phyloP scores from a whole-genome alignment of 2,329 filamentous ascomycete genomes.

The Pseudopyrenochaeta lycopersici region DNA sequence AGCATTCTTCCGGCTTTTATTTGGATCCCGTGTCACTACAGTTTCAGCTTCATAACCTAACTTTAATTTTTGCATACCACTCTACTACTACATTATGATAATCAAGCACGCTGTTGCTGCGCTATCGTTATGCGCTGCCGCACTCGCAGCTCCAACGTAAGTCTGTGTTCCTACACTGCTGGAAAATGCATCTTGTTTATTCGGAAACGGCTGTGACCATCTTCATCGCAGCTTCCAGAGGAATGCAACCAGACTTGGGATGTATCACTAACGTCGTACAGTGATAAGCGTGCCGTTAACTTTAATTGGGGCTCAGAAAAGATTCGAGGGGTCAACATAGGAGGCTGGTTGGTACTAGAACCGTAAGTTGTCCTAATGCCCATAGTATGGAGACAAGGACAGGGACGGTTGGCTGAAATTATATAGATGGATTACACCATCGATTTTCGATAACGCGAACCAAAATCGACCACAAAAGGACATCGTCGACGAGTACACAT shows the following conservation, averaged over 20 bases:
- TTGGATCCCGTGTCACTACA: slow-evolving; percentile 12
- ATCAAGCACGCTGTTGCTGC: slow-evolving; percentile 28
- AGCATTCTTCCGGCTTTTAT: slow-evolving; percentile 13
- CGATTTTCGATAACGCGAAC: slow-evolving; percentile 56
- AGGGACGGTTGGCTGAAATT: slow-evolving; percentile 1
- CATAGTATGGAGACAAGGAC: neutral
- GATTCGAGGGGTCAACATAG: slow-evolving; percentile 62
- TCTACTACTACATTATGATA: slow-evolving; percentile 33
- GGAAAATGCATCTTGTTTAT: slow-evolving; percentile 8
- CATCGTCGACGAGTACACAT: slow-evolving; percentile 62
- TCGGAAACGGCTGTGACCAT: neutral
- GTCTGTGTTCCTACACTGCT: slow-evolving; percentile 13
- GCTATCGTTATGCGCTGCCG: slow-evolving; percentile 32
- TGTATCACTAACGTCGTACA: slow-evolving; percentile 24
- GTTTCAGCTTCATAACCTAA: slow-evolving; percentile 10
- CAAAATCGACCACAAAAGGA: slow-evolving; percentile 32
- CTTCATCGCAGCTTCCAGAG: neutral
- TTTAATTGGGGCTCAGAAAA: slow-evolving; percentile 61
- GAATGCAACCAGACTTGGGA: neutral
- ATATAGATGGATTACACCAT: slow-evolving; percentile 65
- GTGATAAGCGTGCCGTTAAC: slow-evolving; percentile 45
- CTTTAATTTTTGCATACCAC: slow-evolving; percentile 13
- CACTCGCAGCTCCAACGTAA: slow-evolving; percentile 43
- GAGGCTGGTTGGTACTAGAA: slow-evolving; percentile 61
- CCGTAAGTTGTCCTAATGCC: slow-evolving; percentile 39